A percentile compares a stretch with the other conserved stretches of the same genome.
phyloP scores from a whole-genome alignment of 1,284 basidiomycete genomes.

The Melampsora larici-populina region DNA sequence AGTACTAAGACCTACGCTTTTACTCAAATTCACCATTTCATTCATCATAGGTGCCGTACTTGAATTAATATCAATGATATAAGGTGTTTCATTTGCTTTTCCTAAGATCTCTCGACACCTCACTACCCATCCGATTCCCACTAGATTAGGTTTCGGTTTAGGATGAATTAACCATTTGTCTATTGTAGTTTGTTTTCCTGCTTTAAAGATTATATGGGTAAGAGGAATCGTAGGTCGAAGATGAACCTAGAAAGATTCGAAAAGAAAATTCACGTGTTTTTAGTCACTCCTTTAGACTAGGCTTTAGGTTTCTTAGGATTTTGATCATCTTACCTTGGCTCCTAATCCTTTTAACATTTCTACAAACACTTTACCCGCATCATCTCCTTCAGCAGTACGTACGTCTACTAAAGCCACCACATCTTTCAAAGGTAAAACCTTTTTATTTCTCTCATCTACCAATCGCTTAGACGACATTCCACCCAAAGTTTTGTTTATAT shows the following conservation, averaged over 20 bases:
- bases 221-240: slow-evolving; percentile 59
- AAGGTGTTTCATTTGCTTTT: slow-evolving; percentile 9
- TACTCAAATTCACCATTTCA: not conserved
- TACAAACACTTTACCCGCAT: slow-evolving; percentile 74
- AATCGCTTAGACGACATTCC: not conserved
- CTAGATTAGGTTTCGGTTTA: slow-evolving; percentile 25
- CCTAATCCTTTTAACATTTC: slow-evolving; percentile 78
- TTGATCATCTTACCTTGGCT: slow-evolving; percentile 65
- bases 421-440: slow-evolving; percentile 59
- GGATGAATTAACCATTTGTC: slow-evolving; percentile 31
- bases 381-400: slow-evolving; percentile 76
- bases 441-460: not conserved
- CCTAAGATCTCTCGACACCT: slow-evolving; percentile 24
- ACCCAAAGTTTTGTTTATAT: not conserved
- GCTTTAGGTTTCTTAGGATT: not conserved
- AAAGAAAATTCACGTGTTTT: slow-evolving; percentile 39
- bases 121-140: slow-evolving; percentile 30
- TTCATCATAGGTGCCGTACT: not conserved
- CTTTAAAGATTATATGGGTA: slow-evolving; percentile 88
- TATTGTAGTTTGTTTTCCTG: slow-evolving; percentile 70
- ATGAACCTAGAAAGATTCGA: slow-evolving; percentile 64
- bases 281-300: no score
- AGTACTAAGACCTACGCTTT: not conserved
- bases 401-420: slow-evolving; percentile 88
- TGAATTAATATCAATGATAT: slow-evolving; percentile 16